Conservation (phyloP, 306 rosid genomes). For the Fragaria nilgerrensis region DNA sequence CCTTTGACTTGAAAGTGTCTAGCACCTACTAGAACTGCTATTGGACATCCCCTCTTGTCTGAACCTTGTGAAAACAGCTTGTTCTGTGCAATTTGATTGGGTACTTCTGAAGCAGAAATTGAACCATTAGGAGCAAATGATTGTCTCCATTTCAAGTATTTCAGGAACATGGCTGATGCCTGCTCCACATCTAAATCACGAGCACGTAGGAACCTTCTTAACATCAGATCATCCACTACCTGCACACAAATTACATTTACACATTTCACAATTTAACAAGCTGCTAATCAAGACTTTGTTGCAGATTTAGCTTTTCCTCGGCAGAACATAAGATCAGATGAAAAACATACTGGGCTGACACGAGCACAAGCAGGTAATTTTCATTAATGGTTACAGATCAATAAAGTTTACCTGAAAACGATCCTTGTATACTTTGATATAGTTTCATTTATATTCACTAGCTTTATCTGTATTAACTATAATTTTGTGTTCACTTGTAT, state of each 20-base stretch:
- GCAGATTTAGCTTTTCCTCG: background rate
- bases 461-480: background rate
- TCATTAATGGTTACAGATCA: background rate
- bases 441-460: background rate
- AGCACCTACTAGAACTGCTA: constrained; percentile 40
- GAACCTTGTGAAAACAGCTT: constrained; percentile 50
- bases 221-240: constrained; percentile 55
- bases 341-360: background rate
- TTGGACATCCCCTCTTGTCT: constrained; percentile 60
- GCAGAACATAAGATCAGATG: background rate
- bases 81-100: constrained; percentile 44
- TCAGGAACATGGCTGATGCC: constrained; percentile 51
- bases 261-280: background rate
- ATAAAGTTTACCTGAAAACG: background rate
- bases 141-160: constrained; percentile 57
- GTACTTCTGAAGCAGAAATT: constrained; percentile 39
- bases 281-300: background rate
- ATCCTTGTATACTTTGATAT: background rate
- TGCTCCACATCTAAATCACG: constrained; percentile 49
- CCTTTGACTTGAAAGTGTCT: constrained; percentile 51
- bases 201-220: constrained; percentile 61
- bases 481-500: background rate
- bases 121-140: constrained; percentile 46
- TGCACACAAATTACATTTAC: constrained; percentile 17
- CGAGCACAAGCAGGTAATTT: background rate